These are phyloP conservation scores for Urochloa ruziziensis DNA, from an alignment of 176 grass and related monocot species.

Conservation along the genomic window DNA sequence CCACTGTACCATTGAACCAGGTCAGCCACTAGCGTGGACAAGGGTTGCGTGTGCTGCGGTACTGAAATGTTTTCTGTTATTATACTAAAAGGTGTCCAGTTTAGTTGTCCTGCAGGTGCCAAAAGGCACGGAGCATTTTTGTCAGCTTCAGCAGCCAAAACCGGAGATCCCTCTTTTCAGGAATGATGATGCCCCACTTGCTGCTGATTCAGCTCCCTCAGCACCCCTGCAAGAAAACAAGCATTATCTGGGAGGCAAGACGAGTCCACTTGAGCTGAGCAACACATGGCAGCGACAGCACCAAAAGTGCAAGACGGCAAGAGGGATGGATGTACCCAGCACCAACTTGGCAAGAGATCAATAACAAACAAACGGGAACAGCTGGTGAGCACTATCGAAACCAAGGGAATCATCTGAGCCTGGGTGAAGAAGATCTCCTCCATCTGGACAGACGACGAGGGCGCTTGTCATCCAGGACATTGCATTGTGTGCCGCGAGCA, in stretches of 20 bases:
- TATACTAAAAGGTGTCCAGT: neutral
- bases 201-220: neutral
- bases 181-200: neutral
- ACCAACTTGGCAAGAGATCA: neutral
- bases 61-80: neutral
- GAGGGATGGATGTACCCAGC: neutral
- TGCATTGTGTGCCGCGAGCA: conserved; percentile 42
- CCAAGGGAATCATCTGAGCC: neutral
- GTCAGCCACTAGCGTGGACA: neutral
- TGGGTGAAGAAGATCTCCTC: neutral
- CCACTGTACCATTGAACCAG: neutral
- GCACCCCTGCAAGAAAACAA: neutral
- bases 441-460: conserved; percentile 1
- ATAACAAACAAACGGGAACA: conserved; percentile 11
- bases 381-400: conserved; percentile 7
- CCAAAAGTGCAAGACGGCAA: neutral
- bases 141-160: conserved; percentile 12
- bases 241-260: conserved; percentile 15
- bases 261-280: neutral
- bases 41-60: neutral
- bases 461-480: conserved; percentile 45
- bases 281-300: neutral
- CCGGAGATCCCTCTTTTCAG: neutral
- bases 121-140: neutral
- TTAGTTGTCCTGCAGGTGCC: neutral